Evolutionary conservation across 116 monocot species (phyloP), one percentile per base, ranked within the genome.

Genomic region (Thalassia testudinum): DNA sequence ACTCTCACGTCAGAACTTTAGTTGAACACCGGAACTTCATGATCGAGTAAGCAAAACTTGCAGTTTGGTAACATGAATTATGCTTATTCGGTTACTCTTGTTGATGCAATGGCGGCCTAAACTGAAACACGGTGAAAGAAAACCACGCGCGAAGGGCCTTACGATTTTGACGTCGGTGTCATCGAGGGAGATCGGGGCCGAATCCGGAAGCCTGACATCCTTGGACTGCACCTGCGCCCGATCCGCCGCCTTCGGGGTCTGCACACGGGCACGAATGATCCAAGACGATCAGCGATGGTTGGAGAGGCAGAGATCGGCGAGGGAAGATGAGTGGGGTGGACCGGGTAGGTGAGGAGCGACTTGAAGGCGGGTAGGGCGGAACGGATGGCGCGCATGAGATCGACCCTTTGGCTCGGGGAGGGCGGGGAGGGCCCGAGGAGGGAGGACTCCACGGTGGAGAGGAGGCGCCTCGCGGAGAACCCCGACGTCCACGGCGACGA

Each of bases 81-180:
- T n/a, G n/a, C n/a, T n/a, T n/a, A n/a, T n/a, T n/a, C n/a, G n/a
- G n/a, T n/a, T n/a, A n/a, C n/a, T n/a, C n/a, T n/a, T n/a, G n/a
- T n/a, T n/a, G n/a, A n/a, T n/a, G n/a, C n/a, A n/a, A n/a, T n/a
- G n/a, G n/a, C n/a, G n/a, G n/a, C n/a, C n/a, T n/a, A n/a, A n/a
- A n/a, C n/a, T n/a, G n/a, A n/a, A n/a, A n/a, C n/a, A n/a, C n/a
- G n/a, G n/a, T n/a, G n/a, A n/a, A n/a, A n/a, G n/a, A n/a, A n/a
- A n/a, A n/a, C n/a, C n/a, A n/a, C n/a, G n/a, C n/a, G n/a, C n/a
- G n/a, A n/a, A n/a, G n/a, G n/a, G n/a, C n/a, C 84, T 71, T 73
- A 93, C 93, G 37, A 84, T 87, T 61, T 87, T 68, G 2, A 84
- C 81, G 30, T 95, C 93, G 24, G 54, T 62, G 62, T 95, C 88